Conservation (phyloP, 352 stramenopile species). For the Pythium angustatum region DNA sequence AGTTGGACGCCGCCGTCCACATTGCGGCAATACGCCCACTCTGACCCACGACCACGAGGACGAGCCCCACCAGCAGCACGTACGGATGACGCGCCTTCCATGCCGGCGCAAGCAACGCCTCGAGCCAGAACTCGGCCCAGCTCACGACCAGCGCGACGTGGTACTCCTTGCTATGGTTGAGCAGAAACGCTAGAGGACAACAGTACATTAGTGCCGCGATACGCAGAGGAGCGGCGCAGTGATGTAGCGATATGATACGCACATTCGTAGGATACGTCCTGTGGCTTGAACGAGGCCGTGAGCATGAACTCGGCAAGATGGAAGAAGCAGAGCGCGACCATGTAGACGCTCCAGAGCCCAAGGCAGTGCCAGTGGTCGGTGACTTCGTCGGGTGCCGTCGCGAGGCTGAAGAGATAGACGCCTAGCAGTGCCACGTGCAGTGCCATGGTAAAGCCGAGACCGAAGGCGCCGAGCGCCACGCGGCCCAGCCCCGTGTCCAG, state of each 20-base stretch:
- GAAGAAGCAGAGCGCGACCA: slow-evolving; percentile 77
- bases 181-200: slow-evolving; percentile 64
- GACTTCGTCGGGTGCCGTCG: slow-evolving; percentile 20
- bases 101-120: slow-evolving; percentile 75
- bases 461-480: slow-evolving; percentile 75
- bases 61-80: slow-evolving; percentile 62
- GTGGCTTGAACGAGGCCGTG: slow-evolving; percentile 77
- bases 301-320: slow-evolving; percentile 85
- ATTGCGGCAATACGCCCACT: slow-evolving; percentile 90
- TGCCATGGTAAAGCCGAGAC: slow-evolving; percentile 70
- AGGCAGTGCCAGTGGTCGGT: slow-evolving; percentile 49
- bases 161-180: slow-evolving; percentile 92
- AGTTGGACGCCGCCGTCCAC: slow-evolving; percentile 92
- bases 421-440: slow-evolving; percentile 58
- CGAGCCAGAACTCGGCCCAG: slow-evolving; percentile 91
- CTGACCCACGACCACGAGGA: slow-evolving; percentile 85
- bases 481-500: slow-evolving; percentile 74
- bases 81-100: slow-evolving; percentile 64
- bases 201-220: background rate
- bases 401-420: slow-evolving; percentile 28
- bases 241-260: too few relatives aligned
- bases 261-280: slow-evolving; percentile 85
- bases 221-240: background rate
- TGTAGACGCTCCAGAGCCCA: slow-evolving; percentile 76
- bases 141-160: slow-evolving; percentile 82